Evolutionary conservation across 768 basidiomycete genomes (phyloP), one percentile per base, ranked within the genome.

Genomic region (Boletus sensibilis): DNA sequence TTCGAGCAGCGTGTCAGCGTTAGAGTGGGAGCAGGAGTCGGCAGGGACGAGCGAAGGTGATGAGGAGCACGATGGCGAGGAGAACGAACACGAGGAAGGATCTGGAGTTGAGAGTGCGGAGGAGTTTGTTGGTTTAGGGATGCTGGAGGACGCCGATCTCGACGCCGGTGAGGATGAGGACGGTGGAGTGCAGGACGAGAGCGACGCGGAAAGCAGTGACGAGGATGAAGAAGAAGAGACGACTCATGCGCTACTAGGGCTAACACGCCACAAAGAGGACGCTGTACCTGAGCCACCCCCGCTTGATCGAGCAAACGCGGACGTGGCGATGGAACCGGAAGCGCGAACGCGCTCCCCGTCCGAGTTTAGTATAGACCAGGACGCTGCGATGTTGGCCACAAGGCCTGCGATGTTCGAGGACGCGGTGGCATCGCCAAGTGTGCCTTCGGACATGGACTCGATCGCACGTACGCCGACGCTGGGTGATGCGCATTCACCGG

Each of bases 1-100:
- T 16, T 86, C 86, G 2, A 79, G 76, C 41, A 86, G 82, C 37
- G 64, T 76, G 42, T 79, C 76, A 0, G 72, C 63, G 21, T 53
- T 57, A 5, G 67, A 62, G 14, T 61, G 67, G 57, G 72, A 63
- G 2, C 64, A 41, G 3, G 60, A 41, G 25, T 60, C 66, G 21
- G 47, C 6, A 5, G 56, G 46, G 43, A 50, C 50, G 21, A 67
- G 64, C 20, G 67, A 69, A 3, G 69, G 56, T 1, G 69, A 64
- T 5, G 63, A 58, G 23, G 59, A 55, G 16, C 54, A 53, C 21
- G 40, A 59, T 6, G 67, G 64, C 0, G 72, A 67, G 10, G 67
- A 58, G 7, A 40, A 56, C 18, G 58, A 56, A 14, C 52, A 47
- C 13, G 70, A 69, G 13, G 73, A 68, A 10, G 67, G 52, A 13